Conservation (phyloP, 179 eudicot genomes). For the Dionaea muscipula region DNA sequence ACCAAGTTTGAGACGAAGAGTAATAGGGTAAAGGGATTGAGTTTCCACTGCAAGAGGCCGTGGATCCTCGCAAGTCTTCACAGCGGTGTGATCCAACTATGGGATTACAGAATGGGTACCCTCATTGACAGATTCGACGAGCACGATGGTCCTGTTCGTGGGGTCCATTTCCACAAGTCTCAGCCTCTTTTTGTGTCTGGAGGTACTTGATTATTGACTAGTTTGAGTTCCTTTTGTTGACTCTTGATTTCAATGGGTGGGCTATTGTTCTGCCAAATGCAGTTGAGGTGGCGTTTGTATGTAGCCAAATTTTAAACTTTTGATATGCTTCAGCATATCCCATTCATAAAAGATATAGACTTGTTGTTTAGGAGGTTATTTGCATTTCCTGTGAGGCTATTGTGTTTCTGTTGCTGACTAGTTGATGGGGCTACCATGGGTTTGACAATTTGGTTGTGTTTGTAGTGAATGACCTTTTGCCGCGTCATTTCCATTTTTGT, state of each 20-base stretch:
- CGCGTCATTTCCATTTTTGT: too few relatives aligned
- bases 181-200: conserved; percentile 81
- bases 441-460: too few relatives aligned
- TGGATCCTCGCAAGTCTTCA: conserved; percentile 84
- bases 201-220: conserved; percentile 24
- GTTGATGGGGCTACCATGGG: too few relatives aligned
- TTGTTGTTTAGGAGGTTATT: too few relatives aligned
- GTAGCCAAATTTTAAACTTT: neutral
- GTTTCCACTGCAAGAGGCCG: conserved; percentile 67
- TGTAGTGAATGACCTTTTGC: too few relatives aligned
- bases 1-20: conserved; percentile 84
- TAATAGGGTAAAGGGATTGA: conserved; percentile 75
- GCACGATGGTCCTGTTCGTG: conserved; percentile 94
- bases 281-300: neutral
- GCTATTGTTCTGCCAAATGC: neutral
- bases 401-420: too few relatives aligned
- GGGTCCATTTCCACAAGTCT: conserved; percentile 67
- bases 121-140: conserved; percentile 77
- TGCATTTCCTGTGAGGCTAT: too few relatives aligned
- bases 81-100: conserved; percentile 81
- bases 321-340: neutral
- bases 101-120: conserved; percentile 90
- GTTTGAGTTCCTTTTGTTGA: neutral
- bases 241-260: neutral
- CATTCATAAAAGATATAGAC: neutral